Evolutionary conservation across 2,329 filamentous ascomycete species (phyloP).

Genomic region (Apiospora sp.): DNA sequence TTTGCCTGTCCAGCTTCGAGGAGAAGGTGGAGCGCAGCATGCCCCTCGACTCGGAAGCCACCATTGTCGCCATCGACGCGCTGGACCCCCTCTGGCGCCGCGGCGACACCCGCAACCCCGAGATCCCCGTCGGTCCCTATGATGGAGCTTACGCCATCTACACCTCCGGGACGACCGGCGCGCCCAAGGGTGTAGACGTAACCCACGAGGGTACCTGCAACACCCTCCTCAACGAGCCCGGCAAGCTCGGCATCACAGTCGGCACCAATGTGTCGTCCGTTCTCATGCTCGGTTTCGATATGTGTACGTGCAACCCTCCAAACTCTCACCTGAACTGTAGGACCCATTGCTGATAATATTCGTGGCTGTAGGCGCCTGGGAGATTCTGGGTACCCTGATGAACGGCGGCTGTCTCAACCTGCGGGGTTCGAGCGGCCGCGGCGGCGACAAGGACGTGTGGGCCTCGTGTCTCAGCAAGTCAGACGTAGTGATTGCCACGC

Average conservation of each 20-base stretch:
- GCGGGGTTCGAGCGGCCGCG: conserved; percentile 19
- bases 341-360: conserved; percentile 83
- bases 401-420: conserved; percentile 20
- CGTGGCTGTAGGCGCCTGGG: conserved; percentile 60
- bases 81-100: conserved; percentile 18
- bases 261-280: conserved; percentile 20
- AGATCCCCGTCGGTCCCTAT: not conserved
- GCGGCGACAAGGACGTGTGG: conserved; percentile 23
- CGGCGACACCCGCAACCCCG: conserved; percentile 16
- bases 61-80: conserved; percentile 15
- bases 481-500: conserved; percentile 10
- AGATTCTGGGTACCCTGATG: conserved; percentile 19
- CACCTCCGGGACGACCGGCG: conserved; percentile 19
- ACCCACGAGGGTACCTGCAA: conserved; percentile 22
- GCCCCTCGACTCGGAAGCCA: conserved; percentile 16
- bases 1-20: conserved; percentile 19
- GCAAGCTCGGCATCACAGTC: conserved; percentile 18
- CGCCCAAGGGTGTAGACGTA: conserved; percentile 23
- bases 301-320: conserved; percentile 4
- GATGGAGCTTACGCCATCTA: conserved; percentile 24
- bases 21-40: conserved; percentile 23
- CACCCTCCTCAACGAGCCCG: conserved; percentile 22
- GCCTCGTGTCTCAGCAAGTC: conserved; percentile 14
- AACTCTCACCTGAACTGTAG: not conserved
- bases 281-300: conserved; percentile 22